Evolutionary conservation across 768 basidiomycete genomes (phyloP), one percentile per base, ranked within the genome.

Genomic region (Psilocybe subaeruginosa): DNA sequence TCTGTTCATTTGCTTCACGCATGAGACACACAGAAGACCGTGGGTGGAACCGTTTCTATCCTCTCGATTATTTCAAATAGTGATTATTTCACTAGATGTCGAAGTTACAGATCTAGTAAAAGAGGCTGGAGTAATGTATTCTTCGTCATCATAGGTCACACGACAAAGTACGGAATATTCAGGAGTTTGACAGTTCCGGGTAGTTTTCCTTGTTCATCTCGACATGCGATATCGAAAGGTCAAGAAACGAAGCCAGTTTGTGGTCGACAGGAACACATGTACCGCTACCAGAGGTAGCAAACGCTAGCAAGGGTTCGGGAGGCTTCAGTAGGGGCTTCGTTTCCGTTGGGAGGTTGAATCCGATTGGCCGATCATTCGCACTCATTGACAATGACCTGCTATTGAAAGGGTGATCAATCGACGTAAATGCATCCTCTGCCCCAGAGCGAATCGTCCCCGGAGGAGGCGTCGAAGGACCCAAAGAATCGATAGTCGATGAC

Each of bases 21-120:
- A 88, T 89, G 88, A 76, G 79, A 60, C 80, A 89, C 61, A 83
- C 86, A 0, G 81, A 87, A 69, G 87, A 88, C 70, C 87, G 76
- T 87, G 74, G 68, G 78, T 71, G 17, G n/a, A 3, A 69, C 72
- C 14, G n/a, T 31, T 30, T 46, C 45, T 67, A 8, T 72, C 70
- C 14, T 48, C 19, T 27, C 17, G 49, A 3, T 23, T 37, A 49
- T 41, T n/a, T 41, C 31, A 23, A 23, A 29, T 57, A 43, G 31
- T n/a, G 57, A 31, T 4, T 17, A 54, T 23, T 8, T 56, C 45
- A 45, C 2, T 58, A 85, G 84, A 86, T 65, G 65, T 78, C 27
- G 83, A 86, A 54, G 76, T 85, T 3, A 66, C 69, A 1, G 83
- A 85, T 19, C 72, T 87, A 19, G 77, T 85, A 76, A 73, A 76